phyloP scores from a whole-genome alignment of 108 stramenopile species.

The Fistulifera solaris region DNA sequence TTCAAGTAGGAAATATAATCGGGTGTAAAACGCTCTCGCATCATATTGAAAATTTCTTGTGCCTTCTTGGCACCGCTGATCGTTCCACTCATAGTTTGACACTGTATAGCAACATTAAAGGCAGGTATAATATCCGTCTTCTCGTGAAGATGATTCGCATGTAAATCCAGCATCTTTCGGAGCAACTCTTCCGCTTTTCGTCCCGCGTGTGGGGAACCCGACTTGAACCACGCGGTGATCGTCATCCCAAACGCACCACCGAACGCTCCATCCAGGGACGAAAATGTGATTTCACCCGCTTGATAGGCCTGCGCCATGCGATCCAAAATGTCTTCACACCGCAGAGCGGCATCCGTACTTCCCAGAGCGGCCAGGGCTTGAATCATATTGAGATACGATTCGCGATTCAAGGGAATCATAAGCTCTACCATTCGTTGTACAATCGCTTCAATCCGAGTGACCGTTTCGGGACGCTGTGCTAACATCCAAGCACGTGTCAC shows the following conservation, averaged over 20 bases:
- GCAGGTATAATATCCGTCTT: background rate
- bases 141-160: background rate
- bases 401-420: background rate
- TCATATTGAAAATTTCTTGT: background rate
- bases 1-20: background rate
- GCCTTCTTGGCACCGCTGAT: background rate
- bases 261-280: background rate
- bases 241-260: background rate
- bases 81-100: background rate
- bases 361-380: background rate
- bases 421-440: background rate
- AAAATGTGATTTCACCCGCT: background rate
- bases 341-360: background rate
- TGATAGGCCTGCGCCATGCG: background rate
- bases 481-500: background rate
- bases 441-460: background rate
- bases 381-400: background rate
- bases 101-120: background rate
- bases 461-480: background rate
- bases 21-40: background rate
- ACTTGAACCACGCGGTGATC: background rate
- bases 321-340: background rate
- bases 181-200: background rate
- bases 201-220: background rate
- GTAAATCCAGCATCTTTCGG: background rate